These are phyloP conservation scores for Backusella psychrophila DNA, from an alignment of 192 early-diverging fungal species.

Conservation along the genomic window DNA sequence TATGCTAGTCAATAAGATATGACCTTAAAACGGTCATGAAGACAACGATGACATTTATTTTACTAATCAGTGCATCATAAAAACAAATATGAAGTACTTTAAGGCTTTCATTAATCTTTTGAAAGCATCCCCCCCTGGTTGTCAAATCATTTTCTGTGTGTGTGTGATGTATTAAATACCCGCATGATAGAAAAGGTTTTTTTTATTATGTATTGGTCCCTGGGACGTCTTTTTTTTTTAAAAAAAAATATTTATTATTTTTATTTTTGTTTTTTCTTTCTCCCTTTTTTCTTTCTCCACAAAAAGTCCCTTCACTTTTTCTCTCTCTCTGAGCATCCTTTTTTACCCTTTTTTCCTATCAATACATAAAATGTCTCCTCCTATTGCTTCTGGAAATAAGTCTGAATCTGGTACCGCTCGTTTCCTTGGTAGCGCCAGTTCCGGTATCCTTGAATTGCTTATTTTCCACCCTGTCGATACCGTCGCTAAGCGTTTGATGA, in stretches of 20 bases:
- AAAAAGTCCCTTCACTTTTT: not conserved
- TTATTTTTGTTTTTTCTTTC: not conserved
- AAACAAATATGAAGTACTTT: not conserved
- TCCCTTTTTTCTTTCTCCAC: not conserved
- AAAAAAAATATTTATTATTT: slow-evolving; percentile 2
- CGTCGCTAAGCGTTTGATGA: slow-evolving; percentile 98
- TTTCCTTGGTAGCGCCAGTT: slow-evolving; percentile 84
- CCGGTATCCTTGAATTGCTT: slow-evolving; percentile 93
- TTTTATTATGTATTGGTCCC: not conserved
- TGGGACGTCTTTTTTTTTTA: not conserved
- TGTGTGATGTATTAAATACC: not conserved
- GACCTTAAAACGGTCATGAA: not conserved
- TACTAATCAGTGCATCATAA: not conserved
- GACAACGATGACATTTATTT: not conserved
- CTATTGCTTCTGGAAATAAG: slow-evolving; percentile 58
- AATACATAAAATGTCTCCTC: slow-evolving; percentile 42
- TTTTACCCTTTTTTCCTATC: not conserved
- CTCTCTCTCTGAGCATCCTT: slow-evolving; percentile 4
- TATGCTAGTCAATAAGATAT: not conserved
- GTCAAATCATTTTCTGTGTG: not conserved
- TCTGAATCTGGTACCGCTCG: slow-evolving; percentile 89
- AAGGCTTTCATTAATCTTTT: not conserved
- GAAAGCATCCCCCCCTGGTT: slow-evolving; percentile 1
- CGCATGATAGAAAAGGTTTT: not conserved
- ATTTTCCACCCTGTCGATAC: slow-evolving; percentile 99